Conservation (phyloP, 805 yeast species). For the Candida wancherniae region DNA sequence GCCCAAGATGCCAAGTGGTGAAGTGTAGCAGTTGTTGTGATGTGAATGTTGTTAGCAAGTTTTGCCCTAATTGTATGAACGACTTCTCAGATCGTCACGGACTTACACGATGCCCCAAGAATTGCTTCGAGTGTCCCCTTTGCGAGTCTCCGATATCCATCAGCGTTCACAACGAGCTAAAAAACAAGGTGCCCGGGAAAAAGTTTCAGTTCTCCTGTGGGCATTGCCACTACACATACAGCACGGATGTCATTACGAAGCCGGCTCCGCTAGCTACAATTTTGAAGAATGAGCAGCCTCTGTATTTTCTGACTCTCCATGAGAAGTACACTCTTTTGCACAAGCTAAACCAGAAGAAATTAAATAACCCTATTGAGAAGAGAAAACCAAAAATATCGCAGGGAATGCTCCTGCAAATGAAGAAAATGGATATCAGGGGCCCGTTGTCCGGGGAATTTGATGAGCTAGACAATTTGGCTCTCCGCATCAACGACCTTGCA, state of each 20-base stretch:
- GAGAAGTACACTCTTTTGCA: slow-evolving; percentile 6
- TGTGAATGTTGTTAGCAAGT: slow-evolving; percentile 25
- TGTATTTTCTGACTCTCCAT: slow-evolving; percentile 10
- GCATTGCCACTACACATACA: slow-evolving; percentile 11
- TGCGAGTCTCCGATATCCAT: slow-evolving; percentile 28
- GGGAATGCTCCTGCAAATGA: slow-evolving; percentile 5
- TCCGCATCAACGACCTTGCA: slow-evolving; percentile 4
- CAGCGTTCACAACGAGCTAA: slow-evolving; percentile 13
- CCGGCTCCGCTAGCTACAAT: slow-evolving; percentile 16
- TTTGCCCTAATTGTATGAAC: slow-evolving; percentile 34
- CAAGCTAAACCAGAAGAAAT: slow-evolving; percentile 2
- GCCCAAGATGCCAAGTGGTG: slow-evolving; percentile 33
- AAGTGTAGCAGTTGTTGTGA: slow-evolving; percentile 26
- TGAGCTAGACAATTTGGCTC: slow-evolving; percentile 7
- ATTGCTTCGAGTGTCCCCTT: slow-evolving; percentile 37
- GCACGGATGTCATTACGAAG: slow-evolving; percentile 12
- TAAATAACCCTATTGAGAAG: background rate
- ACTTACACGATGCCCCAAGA: slow-evolving; percentile 27
- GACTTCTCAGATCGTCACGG: slow-evolving; percentile 26
- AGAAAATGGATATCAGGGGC: slow-evolving; percentile 6
- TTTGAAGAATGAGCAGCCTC: slow-evolving; percentile 8
- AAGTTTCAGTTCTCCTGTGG: slow-evolving; percentile 12
- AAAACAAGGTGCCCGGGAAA: slow-evolving; percentile 8
- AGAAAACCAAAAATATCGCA: slow-evolving; percentile 1
- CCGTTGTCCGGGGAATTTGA: slow-evolving; percentile 1